Evolutionary conservation across 108 stramenopile species (phyloP).

Genomic region (Pseudonitzschia pungens): DNA sequence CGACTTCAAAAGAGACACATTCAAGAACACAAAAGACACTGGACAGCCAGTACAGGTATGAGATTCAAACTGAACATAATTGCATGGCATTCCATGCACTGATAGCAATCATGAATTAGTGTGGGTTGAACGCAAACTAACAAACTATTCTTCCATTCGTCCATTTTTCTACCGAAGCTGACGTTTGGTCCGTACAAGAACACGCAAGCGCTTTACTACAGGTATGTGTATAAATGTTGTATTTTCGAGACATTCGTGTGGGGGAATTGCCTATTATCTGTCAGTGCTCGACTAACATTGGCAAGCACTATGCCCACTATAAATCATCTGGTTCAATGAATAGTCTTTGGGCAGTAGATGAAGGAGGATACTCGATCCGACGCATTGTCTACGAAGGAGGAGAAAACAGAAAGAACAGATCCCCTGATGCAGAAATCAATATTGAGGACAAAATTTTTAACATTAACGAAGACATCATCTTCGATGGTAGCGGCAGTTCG

Average conservation of each 20-base stretch:
- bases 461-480: slow-evolving; percentile 11
- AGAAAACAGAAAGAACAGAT: slow-evolving; percentile 17
- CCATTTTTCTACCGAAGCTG: slow-evolving; percentile 3
- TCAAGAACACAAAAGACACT: slow-evolving; percentile 2
- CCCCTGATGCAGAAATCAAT: slow-evolving; percentile 22
- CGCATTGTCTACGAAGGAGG: slow-evolving; percentile 28
- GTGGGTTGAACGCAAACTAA: neutral
- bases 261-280: neutral
- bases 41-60: slow-evolving; percentile 16
- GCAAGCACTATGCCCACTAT: neutral
- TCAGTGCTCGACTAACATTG: too few species aligned
- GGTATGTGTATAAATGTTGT: neutral
- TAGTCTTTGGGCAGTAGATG: slow-evolving; percentile 14
- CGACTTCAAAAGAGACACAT: neutral
- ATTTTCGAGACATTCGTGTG: neutral
- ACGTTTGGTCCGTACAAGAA: slow-evolving; percentile 35
- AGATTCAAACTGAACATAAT: neutral
- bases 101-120: neutral
- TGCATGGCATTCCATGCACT: neutral
- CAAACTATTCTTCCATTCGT: neutral
- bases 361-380: slow-evolving; percentile 9
- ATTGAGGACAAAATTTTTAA: neutral
- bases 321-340: too few species aligned
- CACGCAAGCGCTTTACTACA: slow-evolving; percentile 37
- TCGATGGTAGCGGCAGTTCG: slow-evolving; percentile 35